Conservation (phyloP, 208 protist genomes). For the Trypanosoma caninum region DNA sequence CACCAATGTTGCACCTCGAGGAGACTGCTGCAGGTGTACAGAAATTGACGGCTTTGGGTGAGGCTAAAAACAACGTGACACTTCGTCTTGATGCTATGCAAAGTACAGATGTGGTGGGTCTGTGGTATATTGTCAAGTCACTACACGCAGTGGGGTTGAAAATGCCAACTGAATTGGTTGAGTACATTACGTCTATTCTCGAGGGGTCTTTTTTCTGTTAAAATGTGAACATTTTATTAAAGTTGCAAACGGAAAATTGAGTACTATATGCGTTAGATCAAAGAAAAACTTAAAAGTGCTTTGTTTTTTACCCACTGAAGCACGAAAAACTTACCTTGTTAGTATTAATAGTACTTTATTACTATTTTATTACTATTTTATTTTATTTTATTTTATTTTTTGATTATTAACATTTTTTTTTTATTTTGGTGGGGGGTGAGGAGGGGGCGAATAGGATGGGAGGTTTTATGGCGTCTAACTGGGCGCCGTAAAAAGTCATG, state of each 20-base stretch:
- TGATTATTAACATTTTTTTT: too few relatives aligned
- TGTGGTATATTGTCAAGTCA: constrained; percentile 53
- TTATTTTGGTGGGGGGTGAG: too few relatives aligned
- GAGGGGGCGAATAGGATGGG: too few relatives aligned
- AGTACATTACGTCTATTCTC: constrained; percentile 37
- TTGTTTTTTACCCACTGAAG: too few relatives aligned
- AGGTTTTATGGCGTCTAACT: too few relatives aligned
- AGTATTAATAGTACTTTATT: too few relatives aligned
- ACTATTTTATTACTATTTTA: background rate
- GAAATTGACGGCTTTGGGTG: constrained; percentile 19
- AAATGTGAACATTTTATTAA: too few relatives aligned
- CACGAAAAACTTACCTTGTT: too few relatives aligned
- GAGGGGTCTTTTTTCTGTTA: constrained; percentile 6
- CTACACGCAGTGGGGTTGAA: constrained; percentile 25
- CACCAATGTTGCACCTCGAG: constrained; percentile 9
- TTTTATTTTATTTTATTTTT: constrained; percentile 4
- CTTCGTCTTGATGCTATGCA: constrained; percentile 39
- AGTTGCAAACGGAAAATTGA: too few relatives aligned
- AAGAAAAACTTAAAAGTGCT: too few relatives aligned
- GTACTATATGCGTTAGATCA: too few relatives aligned
- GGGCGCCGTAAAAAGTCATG: too few relatives aligned
- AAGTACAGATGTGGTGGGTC: constrained; percentile 2
- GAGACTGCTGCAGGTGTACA: constrained; percentile 29
- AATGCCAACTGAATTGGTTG: constrained; percentile 33
- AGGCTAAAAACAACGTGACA: constrained; percentile 20